Conservation (phyloP, 306 rosid species). For the Fragaria nilgerrensis region DNA sequence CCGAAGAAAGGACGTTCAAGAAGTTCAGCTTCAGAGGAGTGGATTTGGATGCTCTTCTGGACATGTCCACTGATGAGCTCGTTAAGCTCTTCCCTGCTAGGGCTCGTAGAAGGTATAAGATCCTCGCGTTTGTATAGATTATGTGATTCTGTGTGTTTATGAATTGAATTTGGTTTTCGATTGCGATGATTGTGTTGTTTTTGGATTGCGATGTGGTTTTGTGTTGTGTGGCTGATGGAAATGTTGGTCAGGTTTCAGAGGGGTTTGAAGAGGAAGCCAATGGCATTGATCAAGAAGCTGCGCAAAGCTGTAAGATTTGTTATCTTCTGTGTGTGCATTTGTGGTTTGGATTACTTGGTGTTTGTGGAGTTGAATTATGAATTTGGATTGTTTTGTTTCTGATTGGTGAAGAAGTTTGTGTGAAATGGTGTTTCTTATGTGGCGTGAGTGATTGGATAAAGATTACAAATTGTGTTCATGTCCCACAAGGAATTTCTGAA, state of each 20-base stretch:
- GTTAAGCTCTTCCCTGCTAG: slow-evolving; percentile 81
- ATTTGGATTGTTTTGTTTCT: background rate
- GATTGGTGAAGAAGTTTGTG: background rate
- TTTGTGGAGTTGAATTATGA: background rate
- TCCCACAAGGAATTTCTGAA: no score
- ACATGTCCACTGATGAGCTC: slow-evolving; percentile 82
- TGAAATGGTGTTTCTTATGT: background rate
- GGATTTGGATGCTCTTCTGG: slow-evolving; percentile 73
- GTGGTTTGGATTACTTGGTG: background rate
- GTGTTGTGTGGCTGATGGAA: background rate
- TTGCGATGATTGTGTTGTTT: background rate
- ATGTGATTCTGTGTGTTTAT: background rate
- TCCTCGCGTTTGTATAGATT: background rate
- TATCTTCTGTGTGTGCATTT: background rate
- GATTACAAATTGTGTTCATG: background rate
- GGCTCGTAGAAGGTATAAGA: slow-evolving; percentile 68
- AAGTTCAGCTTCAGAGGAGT: slow-evolving; percentile 85
- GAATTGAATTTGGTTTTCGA: background rate
- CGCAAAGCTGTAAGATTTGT: slow-evolving; percentile 67
- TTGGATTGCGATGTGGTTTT: background rate
- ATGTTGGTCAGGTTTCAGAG: slow-evolving; percentile 62
- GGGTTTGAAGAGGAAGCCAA: slow-evolving; percentile 89
- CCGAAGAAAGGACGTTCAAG: slow-evolving; percentile 88
- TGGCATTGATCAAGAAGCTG: slow-evolving; percentile 88
- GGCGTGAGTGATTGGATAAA: background rate